These are phyloP conservation scores for Podila epicladia DNA, from an alignment of 192 early-diverging fungal genomes.

Conservation along the genomic window DNA sequence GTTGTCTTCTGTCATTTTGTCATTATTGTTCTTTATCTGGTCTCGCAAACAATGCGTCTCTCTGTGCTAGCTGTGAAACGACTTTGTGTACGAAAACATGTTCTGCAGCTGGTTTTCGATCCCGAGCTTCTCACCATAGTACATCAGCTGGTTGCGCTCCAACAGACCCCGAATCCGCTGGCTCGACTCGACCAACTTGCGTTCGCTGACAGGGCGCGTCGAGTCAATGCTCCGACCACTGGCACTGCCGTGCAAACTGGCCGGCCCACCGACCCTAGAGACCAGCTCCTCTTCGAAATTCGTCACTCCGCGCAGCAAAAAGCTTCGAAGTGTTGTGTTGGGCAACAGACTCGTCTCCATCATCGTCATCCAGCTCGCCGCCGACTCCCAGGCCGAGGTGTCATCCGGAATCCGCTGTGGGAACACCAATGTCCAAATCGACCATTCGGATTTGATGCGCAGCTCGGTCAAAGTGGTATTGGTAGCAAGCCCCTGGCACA, in stretches of 20 bases:
- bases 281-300: constrained; percentile 38
- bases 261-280: neutral
- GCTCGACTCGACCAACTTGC: constrained; percentile 20
- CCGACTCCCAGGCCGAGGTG: constrained; percentile 4
- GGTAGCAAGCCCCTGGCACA: constrained; percentile 14
- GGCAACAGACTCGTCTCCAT: constrained; percentile 13
- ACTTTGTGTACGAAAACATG: neutral
- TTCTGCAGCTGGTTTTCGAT: constrained; percentile 19
- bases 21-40: too few relatives aligned
- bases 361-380: constrained; percentile 27
- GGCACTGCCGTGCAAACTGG: constrained; percentile 10
- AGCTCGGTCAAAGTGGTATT: constrained; percentile 28
- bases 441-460: constrained; percentile 23
- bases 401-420: constrained; percentile 6
- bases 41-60: too few relatives aligned
- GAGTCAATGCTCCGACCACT: neutral
- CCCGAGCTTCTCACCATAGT: constrained; percentile 38
- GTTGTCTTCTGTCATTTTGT: too few relatives aligned
- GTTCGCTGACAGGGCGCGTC: constrained; percentile 8
- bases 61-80: neutral
- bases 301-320: constrained; percentile 38
- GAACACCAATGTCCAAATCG: constrained; percentile 33
- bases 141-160: constrained; percentile 34
- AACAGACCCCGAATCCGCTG: constrained; percentile 15
- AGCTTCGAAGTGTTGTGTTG: constrained; percentile 14